Base-by-base conservation (phyloP, 148 eudicot species). In the Fagopyrum esculentum region DNA sequence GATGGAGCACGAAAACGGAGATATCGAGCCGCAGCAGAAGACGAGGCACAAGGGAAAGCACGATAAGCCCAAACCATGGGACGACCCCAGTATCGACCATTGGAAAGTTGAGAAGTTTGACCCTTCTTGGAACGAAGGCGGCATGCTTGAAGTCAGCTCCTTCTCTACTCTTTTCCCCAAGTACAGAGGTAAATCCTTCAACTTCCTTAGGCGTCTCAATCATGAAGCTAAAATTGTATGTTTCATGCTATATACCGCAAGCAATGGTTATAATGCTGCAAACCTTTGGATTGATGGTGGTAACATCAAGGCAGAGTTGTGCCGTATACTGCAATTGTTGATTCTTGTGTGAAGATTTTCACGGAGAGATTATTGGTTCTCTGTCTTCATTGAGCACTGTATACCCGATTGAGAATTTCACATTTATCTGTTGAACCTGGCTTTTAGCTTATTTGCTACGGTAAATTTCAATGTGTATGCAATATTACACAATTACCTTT, bases 41-140 rank as follows among this genome's bases (percentile, higher is more conserved):
- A 69, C 80, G 51, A 89, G 74, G 74, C 92, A 90, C 82, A 90
- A 93, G 81, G 93, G 96, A n/a, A 93, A 93, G 79, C 96, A 93
- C 79, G 92, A 93, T 77, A 93, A 93, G 76, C 88, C 87, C 2
- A 93, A 93, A 83, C 98, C 98, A 15, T 90, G 96, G 98, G 98
- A 93, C 52, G 88, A 87, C 77, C 80, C 81, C 0, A 86, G 77
- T 76, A 86, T 93, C 40, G 97, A 93, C 72, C 97, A 84, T 56
- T 93, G 98, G 98, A 93, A 91, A 76, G 63, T 93, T 26, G 95
- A 93, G 15, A 93, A 88, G 72, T 93, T 93, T 52, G 97, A 91
- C 19, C 91, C 97, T 64, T 82, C 90, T 45, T 88, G 90, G 91
- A 91, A 93, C 66, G 87, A 84, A 45, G 66, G 78, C 16, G 97